phyloP scores from a whole-genome alignment of 2,329 filamentous ascomycete genomes.

The Neopestalotiopsis rosae region DNA sequence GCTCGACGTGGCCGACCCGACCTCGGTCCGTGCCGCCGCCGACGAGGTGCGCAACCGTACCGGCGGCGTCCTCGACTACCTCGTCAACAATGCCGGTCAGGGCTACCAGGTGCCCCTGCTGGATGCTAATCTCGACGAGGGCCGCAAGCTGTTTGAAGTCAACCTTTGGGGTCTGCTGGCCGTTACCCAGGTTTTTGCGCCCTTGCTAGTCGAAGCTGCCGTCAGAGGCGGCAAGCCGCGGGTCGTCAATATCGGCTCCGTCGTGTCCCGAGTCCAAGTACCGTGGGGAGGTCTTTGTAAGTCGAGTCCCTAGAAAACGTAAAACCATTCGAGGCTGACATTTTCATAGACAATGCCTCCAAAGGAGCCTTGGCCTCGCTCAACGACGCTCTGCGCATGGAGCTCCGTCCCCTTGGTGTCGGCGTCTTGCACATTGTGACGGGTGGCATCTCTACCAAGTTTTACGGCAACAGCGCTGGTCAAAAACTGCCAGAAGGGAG shows the following conservation, averaged over 20 bases:
- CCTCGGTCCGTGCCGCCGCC: constrained; percentile 39
- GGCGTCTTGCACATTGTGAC: constrained; percentile 40
- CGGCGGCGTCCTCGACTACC: constrained; percentile 45
- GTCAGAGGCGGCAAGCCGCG: constrained; percentile 26
- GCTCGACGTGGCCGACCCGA: constrained; percentile 45
- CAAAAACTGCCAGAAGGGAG: constrained; percentile 19
- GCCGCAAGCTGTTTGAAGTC: constrained; percentile 25
- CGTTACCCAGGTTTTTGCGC: constrained; percentile 44
- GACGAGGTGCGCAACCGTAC: constrained; percentile 38
- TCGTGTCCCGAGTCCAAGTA: constrained; percentile 35
- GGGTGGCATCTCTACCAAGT: constrained; percentile 37
- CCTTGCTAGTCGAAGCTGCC: constrained; percentile 39
- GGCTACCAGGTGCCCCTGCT: constrained; percentile 37
- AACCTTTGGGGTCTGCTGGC: constrained; percentile 41
- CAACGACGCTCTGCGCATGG: constrained; percentile 45
- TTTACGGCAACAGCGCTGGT: constrained; percentile 28
- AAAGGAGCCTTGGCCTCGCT: constrained; percentile 48
- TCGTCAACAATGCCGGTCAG: constrained; percentile 49
- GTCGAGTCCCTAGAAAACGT: background rate
- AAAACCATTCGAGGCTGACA: background rate
- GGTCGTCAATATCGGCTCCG: constrained; percentile 47
- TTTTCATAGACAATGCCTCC: constrained; percentile 41
- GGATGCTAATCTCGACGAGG: constrained; percentile 37
- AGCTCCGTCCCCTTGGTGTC: constrained; percentile 42
- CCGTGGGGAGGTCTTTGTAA: constrained; percentile 42